Evolutionary conservation across 2,329 filamentous ascomycete species (phyloP).

Genomic region (Diatrype stigma): DNA sequence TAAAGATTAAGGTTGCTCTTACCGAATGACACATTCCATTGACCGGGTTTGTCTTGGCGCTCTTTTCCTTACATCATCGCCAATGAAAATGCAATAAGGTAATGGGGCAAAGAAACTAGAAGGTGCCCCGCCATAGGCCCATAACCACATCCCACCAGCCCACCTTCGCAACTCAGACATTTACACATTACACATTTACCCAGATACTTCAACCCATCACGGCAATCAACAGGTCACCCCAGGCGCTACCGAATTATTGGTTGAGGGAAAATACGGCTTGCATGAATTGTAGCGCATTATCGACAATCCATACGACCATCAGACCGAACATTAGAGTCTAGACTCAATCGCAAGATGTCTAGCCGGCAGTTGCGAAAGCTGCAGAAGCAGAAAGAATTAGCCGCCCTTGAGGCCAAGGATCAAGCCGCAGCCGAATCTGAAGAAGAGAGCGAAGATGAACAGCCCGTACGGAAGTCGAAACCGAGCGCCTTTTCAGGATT

Average conservation of each 20-base stretch:
- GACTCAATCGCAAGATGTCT: slow-evolving; percentile 29
- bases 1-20: not conserved
- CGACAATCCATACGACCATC: no score
- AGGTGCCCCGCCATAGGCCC: no score
- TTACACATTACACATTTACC: not conserved
- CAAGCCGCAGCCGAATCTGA: slow-evolving; percentile 30
- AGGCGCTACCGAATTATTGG: no score
- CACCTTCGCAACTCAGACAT: no score
- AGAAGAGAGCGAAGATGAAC: slow-evolving; percentile 27
- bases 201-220: no score
- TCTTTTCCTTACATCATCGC: not conserved
- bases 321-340: no score
- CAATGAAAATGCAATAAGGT: not conserved
- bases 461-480: slow-evolving; percentile 34
- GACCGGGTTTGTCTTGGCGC: not conserved
- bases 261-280: no score
- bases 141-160: no score
- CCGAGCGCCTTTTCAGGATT: slow-evolving; percentile 45
- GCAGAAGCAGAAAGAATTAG: slow-evolving; percentile 45
- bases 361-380: slow-evolving; percentile 29
- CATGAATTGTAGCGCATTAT: no score
- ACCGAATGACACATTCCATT: not conserved
- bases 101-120: no score
- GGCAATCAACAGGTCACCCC: no score
- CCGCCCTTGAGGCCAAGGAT: slow-evolving; percentile 32